phyloP scores from a whole-genome alignment of 148 eudicot species.

The Mesembryanthemum crystallinum region DNA sequence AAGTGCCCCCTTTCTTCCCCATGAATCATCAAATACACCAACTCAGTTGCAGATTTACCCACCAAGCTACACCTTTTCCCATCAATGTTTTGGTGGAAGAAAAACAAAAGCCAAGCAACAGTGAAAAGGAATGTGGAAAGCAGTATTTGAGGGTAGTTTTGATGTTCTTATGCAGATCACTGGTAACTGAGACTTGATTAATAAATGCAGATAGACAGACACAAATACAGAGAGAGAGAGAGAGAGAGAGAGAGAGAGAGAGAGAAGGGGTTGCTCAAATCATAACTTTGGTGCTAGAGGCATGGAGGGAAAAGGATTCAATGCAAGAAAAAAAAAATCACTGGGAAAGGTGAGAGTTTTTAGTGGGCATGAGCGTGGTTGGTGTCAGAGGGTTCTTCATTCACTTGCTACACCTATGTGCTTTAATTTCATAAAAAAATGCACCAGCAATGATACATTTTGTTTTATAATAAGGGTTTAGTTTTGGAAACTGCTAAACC shows the following conservation, averaged over 20 bases:
- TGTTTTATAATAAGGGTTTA: too few species aligned
- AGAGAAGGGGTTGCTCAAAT: constrained; percentile 13
- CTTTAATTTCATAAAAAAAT: constrained; percentile 22
- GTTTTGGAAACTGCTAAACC: too few species aligned
- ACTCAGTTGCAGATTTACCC: constrained; percentile 4
- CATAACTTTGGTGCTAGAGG: constrained; percentile 12
- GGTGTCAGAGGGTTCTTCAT: constrained; percentile 36
- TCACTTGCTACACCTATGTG: constrained; percentile 11
- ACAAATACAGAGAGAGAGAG: not conserved
- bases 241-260: not conserved
- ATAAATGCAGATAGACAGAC: constrained; percentile 19
- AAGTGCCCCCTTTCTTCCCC: constrained; percentile 41
- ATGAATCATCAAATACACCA: constrained; percentile 23
- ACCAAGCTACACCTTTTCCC: constrained; percentile 14
- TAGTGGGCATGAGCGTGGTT: constrained; percentile 36
- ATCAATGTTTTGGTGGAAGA: constrained; percentile 1
- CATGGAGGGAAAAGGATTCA: constrained; percentile 14
- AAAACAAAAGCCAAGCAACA: constrained; percentile 12
- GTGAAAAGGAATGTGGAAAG: constrained; percentile 5
- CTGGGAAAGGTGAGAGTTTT: constrained; percentile 31
- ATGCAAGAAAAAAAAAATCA: constrained; percentile 8
- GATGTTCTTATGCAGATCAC: constrained; percentile 11
- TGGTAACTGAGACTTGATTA: constrained; percentile 5
- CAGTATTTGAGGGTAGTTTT: not conserved
- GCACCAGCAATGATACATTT: constrained; percentile 13